Base-by-base conservation (phyloP, 345 rosid species). In the Rhizophora apiculata region DNA sequence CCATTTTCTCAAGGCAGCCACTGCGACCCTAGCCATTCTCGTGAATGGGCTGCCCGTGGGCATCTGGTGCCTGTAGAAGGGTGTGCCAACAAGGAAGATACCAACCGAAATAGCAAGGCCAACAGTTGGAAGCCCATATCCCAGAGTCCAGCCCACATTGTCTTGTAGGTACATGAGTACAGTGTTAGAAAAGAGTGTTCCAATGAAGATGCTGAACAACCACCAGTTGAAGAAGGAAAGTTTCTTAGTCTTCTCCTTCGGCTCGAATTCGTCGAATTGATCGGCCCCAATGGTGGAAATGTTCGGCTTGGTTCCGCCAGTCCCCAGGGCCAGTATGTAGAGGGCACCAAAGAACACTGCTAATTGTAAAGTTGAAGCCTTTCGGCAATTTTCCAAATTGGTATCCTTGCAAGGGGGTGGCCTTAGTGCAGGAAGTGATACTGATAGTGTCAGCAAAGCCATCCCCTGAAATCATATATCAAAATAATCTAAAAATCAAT, bases 201-300 rank as follows among this genome's bases (percentile, higher is more conserved):
- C 99, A 57, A 83, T 80, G 79, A 92, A 95, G 62, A 92, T 88
- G 82, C 96, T 84, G 74, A 95, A 92, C 96, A 88, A 81, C 97
- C 99, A 95, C 99, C 97, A 95, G 54, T 92, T 95, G 92, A 95
- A 95, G 87, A 92, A 95, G 37, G 99, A 92, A 32, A 88, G 84
- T 78, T 92, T 95, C 0, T 81, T 78, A 58, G 60, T 73, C 82
- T 92, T 95, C 82, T 95, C 97, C 62, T 82, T 88, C 0, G 88
- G 87, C 15, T 95, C 82, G 29, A 87, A 90, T 29, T 85, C 96
- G 29, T 95, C 99, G 49, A 95, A 95, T 51, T 92, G 99, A 72
- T 95, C 99, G 0, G 97, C 97, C 0, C 99, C 96, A 0, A 89
- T 90, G 0, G 97, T 95, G 0, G 97, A 95, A 34, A 95, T 95